These are phyloP conservation scores for Geopyxis carbonaria DNA, from an alignment of 495 filamentous ascomycete genomes.

Conservation along the genomic window DNA sequence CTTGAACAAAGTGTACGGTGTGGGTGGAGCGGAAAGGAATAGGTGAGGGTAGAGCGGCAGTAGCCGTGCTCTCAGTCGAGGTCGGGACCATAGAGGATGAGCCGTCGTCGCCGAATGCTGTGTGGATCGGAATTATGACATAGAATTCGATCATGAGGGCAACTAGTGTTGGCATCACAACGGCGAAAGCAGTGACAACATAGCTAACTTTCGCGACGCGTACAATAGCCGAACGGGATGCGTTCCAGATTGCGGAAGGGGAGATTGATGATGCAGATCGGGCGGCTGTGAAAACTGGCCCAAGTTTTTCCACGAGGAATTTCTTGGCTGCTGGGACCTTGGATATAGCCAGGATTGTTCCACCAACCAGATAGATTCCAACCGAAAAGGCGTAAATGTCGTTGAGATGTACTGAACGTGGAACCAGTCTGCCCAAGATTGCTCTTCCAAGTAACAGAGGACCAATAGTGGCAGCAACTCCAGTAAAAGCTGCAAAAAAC, in stretches of 20 bases:
- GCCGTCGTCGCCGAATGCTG: constrained; percentile 39
- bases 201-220: constrained; percentile 42
- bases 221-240: constrained; percentile 1
- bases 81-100: background rate
- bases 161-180: constrained; percentile 70
- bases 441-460: constrained; percentile 70
- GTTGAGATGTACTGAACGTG: constrained; percentile 54
- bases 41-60: constrained; percentile 11
- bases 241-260: background rate
- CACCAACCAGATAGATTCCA: constrained; percentile 62
- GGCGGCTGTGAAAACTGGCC: constrained; percentile 10
- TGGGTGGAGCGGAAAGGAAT: constrained; percentile 21
- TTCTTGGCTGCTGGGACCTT: constrained; percentile 34
- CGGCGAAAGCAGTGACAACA: constrained; percentile 47
- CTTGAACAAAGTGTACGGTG: constrained; percentile 74
- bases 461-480: constrained; percentile 68
- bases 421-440: constrained; percentile 52
- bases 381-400: constrained; percentile 93
- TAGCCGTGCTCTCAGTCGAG: background rate
- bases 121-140: constrained; percentile 72
- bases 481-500: constrained; percentile 83
- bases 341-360: constrained; percentile 39
- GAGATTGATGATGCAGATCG: background rate
- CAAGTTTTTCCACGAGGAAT: constrained; percentile 26
- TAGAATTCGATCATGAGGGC: constrained; percentile 76